Evolutionary conservation across 2,329 filamentous ascomycete species (phyloP).

Genomic region (Pyrenophora graminea): DNA sequence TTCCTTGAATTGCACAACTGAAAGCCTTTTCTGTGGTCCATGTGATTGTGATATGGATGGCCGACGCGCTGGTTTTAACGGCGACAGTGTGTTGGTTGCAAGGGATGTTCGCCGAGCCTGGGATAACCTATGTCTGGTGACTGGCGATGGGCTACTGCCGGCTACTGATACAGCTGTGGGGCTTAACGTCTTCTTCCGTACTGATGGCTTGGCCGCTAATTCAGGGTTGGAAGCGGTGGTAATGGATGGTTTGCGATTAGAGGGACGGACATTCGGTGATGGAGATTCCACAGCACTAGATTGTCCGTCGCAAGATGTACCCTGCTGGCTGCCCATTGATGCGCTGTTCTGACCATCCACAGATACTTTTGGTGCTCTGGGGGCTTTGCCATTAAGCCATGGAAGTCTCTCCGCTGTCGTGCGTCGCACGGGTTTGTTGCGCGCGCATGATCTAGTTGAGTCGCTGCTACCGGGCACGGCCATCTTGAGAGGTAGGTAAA

Average conservation of each 20-base stretch:
- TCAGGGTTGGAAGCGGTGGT: background rate
- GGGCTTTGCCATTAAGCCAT: slow-evolving; percentile 36
- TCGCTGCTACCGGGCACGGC: background rate
- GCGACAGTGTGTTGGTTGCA: slow-evolving; percentile 4
- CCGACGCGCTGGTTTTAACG: slow-evolving; percentile 5
- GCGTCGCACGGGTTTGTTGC: slow-evolving; percentile 17
- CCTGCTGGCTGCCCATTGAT: slow-evolving; percentile 1
- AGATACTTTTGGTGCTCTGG: slow-evolving; percentile 7
- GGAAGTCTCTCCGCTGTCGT: slow-evolving; percentile 30
- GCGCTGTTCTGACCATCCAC: slow-evolving; percentile 1
- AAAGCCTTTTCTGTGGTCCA: slow-evolving; percentile 20
- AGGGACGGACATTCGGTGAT: slow-evolving; percentile 9
- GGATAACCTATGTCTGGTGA: slow-evolving; percentile 20
- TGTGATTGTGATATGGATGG: slow-evolving; percentile 14
- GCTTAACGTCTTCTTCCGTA: slow-evolving; percentile 12
- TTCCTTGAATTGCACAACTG: slow-evolving; percentile 17
- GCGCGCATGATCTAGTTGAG: background rate
- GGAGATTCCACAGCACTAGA: slow-evolving; percentile 6
- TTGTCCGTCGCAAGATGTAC: slow-evolving; percentile 2
- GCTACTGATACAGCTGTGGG: slow-evolving; percentile 7
- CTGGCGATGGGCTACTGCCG: slow-evolving; percentile 23
- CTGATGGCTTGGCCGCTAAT: background rate
- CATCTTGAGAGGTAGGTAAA: slow-evolving; percentile 1
- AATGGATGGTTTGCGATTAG: slow-evolving; percentile 7
- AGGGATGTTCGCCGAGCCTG: slow-evolving; percentile 15